Base-by-base conservation (phyloP, 1,284 basidiomycete species). In the Cutaneotrichosporon sp. region DNA sequence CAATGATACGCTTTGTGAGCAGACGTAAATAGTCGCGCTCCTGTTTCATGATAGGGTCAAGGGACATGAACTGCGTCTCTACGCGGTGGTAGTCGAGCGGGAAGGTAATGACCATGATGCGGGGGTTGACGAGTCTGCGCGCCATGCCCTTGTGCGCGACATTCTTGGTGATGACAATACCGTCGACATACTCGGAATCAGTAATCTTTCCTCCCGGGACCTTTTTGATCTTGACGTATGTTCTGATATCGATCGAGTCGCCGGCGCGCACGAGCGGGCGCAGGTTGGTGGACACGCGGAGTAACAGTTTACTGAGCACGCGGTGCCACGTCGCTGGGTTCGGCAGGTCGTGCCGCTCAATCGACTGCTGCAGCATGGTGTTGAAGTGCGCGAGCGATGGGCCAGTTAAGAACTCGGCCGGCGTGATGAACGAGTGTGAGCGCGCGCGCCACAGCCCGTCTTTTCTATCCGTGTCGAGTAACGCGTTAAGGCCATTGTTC, bases 151-250 rank as follows among this genome's bases (percentile, higher is more conserved):
- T 97, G 72, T 97, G 94, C 4, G 93, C 90, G 7, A 97, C 87
- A 63, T 98, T 97, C 79, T 98, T 97, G 18, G 92, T 94, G 67
- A 97, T 96, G 46, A 98, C 92, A 10, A 89, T 90, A 3, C 96
- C 96, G 59, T 94, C 89, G 46, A 99, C 89, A 66, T 94, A 98
- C 78, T 97, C 93, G 12, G 90, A 96, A 70, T 98, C 91, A 30
- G 79, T 81, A 34, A 93, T 91, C 47, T 82, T 80, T 12, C 96
- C 96, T 13, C 96, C 96, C 0, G 96, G 93, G 17, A 98, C 88
- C 74, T 96, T 94, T 78, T 99, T 98, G 75, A 98, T 93, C 78
- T 98, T 98, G 60, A 98, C 90, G 64, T 96, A 97, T 23, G 87
- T 82, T 44, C 94, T 82, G 18, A 97, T 87, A 72, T 98, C 94